Evolutionary conservation across 768 basidiomycete species (phyloP).

Genomic region (Tylopilus subfusipes): DNA sequence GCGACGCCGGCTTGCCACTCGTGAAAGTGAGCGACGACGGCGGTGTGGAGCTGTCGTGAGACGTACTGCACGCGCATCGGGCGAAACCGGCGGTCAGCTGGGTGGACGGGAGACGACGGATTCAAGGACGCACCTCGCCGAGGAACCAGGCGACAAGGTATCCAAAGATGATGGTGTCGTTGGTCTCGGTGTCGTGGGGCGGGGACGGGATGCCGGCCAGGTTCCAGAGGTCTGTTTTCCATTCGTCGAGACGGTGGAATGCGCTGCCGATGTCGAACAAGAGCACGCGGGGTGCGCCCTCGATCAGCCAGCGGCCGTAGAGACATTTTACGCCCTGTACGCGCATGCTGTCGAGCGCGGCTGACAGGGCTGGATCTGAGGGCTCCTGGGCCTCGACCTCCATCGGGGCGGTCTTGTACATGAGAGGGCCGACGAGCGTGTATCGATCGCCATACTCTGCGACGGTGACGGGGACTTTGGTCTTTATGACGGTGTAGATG

Average conservation of each 20-base stretch:
- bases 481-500: slow-evolving; percentile 99
- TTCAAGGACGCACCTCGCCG: slow-evolving; percentile 73
- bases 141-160: slow-evolving; percentile 99
- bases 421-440: slow-evolving; percentile 95
- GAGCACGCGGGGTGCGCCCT: slow-evolving; percentile 91
- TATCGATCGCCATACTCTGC: slow-evolving; percentile 94
- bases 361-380: slow-evolving; percentile 70
- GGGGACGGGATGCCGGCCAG: slow-evolving; percentile 96
- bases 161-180: slow-evolving; percentile 96
- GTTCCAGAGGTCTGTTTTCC: slow-evolving; percentile 99
- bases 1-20: slow-evolving; percentile 99
- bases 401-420: slow-evolving; percentile 98
- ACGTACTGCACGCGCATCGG: slow-evolving; percentile 56
- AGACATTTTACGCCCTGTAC: slow-evolving; percentile 88
- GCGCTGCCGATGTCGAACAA: slow-evolving; percentile 93
- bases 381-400: slow-evolving; percentile 96
- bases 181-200: slow-evolving; percentile 95
- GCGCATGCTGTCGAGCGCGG: slow-evolving; percentile 78
- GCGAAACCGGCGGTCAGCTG: slow-evolving; percentile 6
- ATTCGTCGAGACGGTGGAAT: slow-evolving; percentile 89
- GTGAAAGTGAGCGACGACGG: slow-evolving; percentile 97
- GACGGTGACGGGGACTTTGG: slow-evolving; percentile 97
- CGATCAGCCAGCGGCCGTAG: slow-evolving; percentile 98
- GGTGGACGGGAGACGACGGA: slow-evolving; percentile 7
- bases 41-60: slow-evolving; percentile 71